Evolutionary conservation across 768 basidiomycete species (phyloP).

Genomic region (Phaeotremella skinneri): DNA sequence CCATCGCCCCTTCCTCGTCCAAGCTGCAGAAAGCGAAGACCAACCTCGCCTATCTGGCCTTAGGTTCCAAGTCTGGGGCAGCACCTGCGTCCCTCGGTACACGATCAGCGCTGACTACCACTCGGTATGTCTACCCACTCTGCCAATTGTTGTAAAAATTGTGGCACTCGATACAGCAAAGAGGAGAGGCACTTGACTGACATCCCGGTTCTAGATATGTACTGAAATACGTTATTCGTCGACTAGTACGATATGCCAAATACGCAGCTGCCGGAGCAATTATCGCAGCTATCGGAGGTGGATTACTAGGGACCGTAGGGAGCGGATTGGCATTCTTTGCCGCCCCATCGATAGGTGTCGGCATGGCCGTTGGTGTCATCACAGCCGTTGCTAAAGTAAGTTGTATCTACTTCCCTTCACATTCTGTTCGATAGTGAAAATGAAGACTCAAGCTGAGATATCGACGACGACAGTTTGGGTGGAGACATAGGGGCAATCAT

Average conservation of each 20-base stretch:
- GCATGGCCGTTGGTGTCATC: slow-evolving; percentile 39
- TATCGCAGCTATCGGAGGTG: slow-evolving; percentile 32
- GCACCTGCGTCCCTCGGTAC: slow-evolving; percentile 33
- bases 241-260: slow-evolving; percentile 43
- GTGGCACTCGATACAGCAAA: too few relatives aligned
- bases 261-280: slow-evolving; percentile 40
- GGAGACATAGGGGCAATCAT: slow-evolving; percentile 44
- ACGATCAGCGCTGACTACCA: slow-evolving; percentile 33
- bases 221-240: slow-evolving; percentile 31
- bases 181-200: neutral
- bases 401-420: neutral
- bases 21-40: slow-evolving; percentile 24
- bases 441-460: neutral
- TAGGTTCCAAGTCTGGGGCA: slow-evolving; percentile 29
- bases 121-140: slow-evolving; percentile 25
- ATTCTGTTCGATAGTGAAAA: too few relatives aligned
- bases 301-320: slow-evolving; percentile 37
- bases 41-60: slow-evolving; percentile 37
- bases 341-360: slow-evolving; percentile 35
- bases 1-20: neutral
- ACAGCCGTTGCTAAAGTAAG: slow-evolving; percentile 40
- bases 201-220: slow-evolving; percentile 31
- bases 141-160: neutral
- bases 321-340: slow-evolving; percentile 45
- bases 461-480: slow-evolving; percentile 42